These are phyloP conservation scores for Trypethelium eluteriae DNA, from an alignment of 495 filamentous ascomycete species.

Conservation along the genomic window DNA sequence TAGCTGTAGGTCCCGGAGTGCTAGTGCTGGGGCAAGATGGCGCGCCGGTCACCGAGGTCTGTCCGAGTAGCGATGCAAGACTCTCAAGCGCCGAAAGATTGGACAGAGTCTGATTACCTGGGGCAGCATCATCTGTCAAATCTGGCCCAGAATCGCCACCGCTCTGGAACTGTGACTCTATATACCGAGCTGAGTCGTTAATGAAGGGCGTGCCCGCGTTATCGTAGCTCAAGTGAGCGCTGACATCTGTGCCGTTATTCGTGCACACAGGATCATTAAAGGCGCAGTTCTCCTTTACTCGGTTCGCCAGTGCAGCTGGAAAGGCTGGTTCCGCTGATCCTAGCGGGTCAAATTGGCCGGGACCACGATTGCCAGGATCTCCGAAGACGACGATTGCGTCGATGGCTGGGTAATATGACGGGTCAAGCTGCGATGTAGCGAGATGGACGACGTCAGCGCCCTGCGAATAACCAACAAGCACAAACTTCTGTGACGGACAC, in stretches of 20 bases:
- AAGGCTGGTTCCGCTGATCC: not conserved
- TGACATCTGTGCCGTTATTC: not conserved
- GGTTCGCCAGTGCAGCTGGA: not conserved
- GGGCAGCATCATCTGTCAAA: not conserved
- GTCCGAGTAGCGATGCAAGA: not conserved
- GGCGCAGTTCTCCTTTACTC: not conserved
- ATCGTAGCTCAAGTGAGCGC: constrained; percentile 2
- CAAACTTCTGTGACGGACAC: constrained; percentile 29
- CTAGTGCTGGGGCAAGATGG: constrained; percentile 3
- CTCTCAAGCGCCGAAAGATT: not conserved
- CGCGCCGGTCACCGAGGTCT: not conserved
- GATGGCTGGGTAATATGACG: constrained; percentile 10
- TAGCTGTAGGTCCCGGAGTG: not conserved
- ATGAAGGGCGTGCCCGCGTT: constrained; percentile 2
- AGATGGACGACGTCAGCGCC: constrained; percentile 29
- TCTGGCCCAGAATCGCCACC: constrained; percentile 4
- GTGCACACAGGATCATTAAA: constrained; percentile 1
- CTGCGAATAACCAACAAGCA: constrained; percentile 29
- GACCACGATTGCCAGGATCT: constrained; percentile 3
- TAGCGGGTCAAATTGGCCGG: not conserved
- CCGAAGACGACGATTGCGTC: constrained; percentile 2
- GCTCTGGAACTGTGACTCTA: constrained; percentile 3
- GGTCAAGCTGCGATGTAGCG: constrained; percentile 15
- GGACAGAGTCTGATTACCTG: not conserved
- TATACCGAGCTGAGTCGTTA: not conserved